Conservation (phyloP, 2,329 filamentous ascomycete species). For the Epichloe gansuensis region DNA sequence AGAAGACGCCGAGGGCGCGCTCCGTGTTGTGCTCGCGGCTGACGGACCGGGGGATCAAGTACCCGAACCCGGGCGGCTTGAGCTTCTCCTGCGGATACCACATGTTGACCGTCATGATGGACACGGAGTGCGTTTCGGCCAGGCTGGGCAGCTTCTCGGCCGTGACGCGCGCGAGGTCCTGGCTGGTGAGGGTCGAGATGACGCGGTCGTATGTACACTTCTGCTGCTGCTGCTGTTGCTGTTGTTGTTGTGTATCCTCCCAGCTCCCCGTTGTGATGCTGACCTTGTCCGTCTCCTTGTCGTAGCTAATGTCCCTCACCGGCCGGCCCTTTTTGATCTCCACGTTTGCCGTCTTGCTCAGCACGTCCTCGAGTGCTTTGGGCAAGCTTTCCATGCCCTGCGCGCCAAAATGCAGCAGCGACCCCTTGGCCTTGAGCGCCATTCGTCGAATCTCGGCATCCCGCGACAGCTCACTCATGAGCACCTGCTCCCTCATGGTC, state of each 20-base stretch:
- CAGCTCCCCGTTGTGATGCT: conserved; percentile 11
- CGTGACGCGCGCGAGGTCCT: conserved; percentile 28
- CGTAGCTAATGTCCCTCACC: conserved; percentile 34
- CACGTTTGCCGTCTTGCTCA: conserved; percentile 45
- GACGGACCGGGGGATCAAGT: conserved; percentile 75
- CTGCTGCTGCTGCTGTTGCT: background rate
- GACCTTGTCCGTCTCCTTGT: conserved; percentile 24
- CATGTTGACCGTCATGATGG: conserved; percentile 85
- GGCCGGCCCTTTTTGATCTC: conserved; percentile 36
- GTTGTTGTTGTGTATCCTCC: background rate
- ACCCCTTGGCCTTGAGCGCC: conserved; percentile 18
- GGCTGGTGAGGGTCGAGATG: conserved; percentile 49
- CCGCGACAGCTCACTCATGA: conserved; percentile 17
- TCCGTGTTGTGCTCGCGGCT: conserved; percentile 65
- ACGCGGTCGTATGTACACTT: conserved; percentile 37
- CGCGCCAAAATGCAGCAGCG: conserved; percentile 24
- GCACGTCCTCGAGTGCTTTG: conserved; percentile 35
- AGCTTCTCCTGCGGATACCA: conserved; percentile 59
- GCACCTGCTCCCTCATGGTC: conserved; percentile 16
- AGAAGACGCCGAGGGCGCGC: conserved; percentile 78
- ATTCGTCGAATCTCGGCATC: conserved; percentile 19
- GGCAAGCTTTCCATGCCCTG: conserved; percentile 52
- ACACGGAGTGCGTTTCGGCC: conserved; percentile 49
- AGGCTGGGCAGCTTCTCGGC: conserved; percentile 33
- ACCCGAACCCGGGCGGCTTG: conserved; percentile 67